A percentile compares a stretch with the other conserved stretches of the same genome.
Evolutionary conservation across 805 yeast genomes (phyloP).

Genomic region (Ogataea thermomethanolica): DNA sequence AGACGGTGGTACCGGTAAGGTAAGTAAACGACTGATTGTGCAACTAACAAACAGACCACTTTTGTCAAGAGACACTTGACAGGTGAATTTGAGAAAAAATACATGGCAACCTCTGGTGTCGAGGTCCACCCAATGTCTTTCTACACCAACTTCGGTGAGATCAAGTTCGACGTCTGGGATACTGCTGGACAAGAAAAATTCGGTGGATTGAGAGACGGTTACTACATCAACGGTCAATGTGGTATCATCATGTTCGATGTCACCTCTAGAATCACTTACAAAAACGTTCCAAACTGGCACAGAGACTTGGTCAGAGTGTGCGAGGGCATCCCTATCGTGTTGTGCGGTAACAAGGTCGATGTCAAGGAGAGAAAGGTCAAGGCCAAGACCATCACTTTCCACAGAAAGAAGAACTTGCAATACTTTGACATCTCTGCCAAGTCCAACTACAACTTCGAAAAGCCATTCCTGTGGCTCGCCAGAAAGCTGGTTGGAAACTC

Average conservation of each 20-base stretch:
- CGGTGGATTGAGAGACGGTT: constrained; percentile 99
- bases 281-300: constrained; percentile 99
- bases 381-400: constrained; percentile 99
- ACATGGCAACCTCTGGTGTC: constrained; percentile 98
- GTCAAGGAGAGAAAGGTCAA: constrained; percentile 99
- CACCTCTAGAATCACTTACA: constrained; percentile 98
- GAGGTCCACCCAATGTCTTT: constrained; percentile 98
- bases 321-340: constrained; percentile 98
- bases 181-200: constrained; percentile 99
- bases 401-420: constrained; percentile 99
- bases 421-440: constrained; percentile 99
- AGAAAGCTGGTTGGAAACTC: constrained; percentile 99
- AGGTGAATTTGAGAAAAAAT: constrained; percentile 98
- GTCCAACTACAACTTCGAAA: constrained; percentile 98
- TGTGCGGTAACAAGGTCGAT: constrained; percentile 99
- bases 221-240: constrained; percentile 99
- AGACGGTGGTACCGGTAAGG: constrained; percentile 99
- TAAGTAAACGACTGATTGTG: constrained; percentile 32
- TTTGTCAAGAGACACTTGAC: constrained; percentile 99
- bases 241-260: constrained; percentile 99
- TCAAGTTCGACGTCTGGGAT: constrained; percentile 99
- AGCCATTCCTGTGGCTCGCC: constrained; percentile 99
- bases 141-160: constrained; percentile 98
- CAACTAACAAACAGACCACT: constrained; percentile 60
- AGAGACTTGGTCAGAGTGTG: constrained; percentile 99